Evolutionary conservation across 306 rosid genomes (phyloP).

Genomic region (Prunus padus): DNA sequence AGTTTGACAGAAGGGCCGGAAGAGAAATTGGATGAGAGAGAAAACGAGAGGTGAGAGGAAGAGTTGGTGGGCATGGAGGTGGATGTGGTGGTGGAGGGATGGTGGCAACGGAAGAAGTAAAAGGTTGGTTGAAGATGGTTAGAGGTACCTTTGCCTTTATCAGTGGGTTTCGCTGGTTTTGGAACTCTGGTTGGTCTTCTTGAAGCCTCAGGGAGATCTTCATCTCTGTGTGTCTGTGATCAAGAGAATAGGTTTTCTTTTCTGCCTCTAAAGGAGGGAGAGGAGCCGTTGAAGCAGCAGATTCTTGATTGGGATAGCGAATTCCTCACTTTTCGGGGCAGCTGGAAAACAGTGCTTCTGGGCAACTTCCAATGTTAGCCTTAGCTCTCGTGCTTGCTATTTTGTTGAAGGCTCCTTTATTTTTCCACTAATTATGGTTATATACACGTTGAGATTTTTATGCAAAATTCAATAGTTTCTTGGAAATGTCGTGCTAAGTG

Average conservation of each 20-base stretch:
- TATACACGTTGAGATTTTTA: too few species aligned
- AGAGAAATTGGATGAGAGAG: conserved; percentile 58
- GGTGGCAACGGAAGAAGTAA: conserved; percentile 50
- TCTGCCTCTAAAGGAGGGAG: not conserved
- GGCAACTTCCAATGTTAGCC: too few species aligned
- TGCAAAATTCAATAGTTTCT: too few species aligned
- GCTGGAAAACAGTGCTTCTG: not conserved
- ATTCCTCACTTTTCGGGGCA: not conserved
- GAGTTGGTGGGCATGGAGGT: conserved; percentile 14
- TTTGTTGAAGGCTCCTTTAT: too few species aligned
- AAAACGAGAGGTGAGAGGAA: conserved; percentile 62
- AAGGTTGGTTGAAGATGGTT: conserved; percentile 58
- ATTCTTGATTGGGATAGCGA: not conserved
- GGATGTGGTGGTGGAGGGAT: conserved; percentile 25
- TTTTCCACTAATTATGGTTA: too few species aligned
- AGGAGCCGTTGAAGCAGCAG: not conserved
- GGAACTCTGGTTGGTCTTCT: conserved; percentile 33
- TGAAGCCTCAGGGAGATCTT: conserved; percentile 66
- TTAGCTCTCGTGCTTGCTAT: too few species aligned
- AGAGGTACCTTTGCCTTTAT: conserved; percentile 70
- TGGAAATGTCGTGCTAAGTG: too few species aligned
- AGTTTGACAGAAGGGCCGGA: conserved; percentile 54
- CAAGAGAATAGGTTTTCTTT: not conserved
- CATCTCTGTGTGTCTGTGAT: conserved; percentile 29
- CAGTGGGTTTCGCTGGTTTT: conserved; percentile 23